Conservation (phyloP, 371 early-diverging fungal genomes). For the Funneliformis caledonium region DNA sequence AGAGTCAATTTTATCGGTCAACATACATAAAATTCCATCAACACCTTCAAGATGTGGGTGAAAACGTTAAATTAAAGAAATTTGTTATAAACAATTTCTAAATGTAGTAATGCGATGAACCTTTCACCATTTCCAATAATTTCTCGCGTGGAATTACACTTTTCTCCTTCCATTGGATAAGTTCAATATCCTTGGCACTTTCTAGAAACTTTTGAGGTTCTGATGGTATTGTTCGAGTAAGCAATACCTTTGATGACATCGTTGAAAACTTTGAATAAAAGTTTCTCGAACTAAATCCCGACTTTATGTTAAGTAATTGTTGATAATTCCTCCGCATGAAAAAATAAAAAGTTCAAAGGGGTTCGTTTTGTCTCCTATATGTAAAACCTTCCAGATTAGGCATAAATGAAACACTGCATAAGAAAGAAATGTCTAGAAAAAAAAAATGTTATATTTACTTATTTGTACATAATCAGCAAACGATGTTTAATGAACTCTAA, state of each 20-base stretch:
- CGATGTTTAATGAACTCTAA: background rate
- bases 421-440: background rate
- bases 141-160: slow-evolving; percentile 10
- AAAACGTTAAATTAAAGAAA: background rate
- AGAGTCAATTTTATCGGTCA: slow-evolving; percentile 73
- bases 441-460: background rate
- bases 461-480: background rate
- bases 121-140: slow-evolving; percentile 16
- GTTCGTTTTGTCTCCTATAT: background rate
- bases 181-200: slow-evolving; percentile 19
- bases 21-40: slow-evolving; percentile 69
- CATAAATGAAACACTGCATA: background rate
- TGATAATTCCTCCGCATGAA: background rate
- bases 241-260: slow-evolving; percentile 5
- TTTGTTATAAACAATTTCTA: background rate
- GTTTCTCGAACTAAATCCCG: background rate
- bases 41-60: slow-evolving; percentile 48
- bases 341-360: background rate
- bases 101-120: background rate
- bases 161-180: background rate
- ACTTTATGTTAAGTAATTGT: background rate
- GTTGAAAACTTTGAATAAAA: background rate
- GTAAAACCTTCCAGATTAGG: background rate
- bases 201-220: slow-evolving; percentile 12
- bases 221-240: slow-evolving; percentile 17